Evolutionary conservation across 2,329 filamentous ascomycete genomes (phyloP), one percentile per base, ranked within the genome.

Genomic region (Stemphylium vesicarium): DNA sequence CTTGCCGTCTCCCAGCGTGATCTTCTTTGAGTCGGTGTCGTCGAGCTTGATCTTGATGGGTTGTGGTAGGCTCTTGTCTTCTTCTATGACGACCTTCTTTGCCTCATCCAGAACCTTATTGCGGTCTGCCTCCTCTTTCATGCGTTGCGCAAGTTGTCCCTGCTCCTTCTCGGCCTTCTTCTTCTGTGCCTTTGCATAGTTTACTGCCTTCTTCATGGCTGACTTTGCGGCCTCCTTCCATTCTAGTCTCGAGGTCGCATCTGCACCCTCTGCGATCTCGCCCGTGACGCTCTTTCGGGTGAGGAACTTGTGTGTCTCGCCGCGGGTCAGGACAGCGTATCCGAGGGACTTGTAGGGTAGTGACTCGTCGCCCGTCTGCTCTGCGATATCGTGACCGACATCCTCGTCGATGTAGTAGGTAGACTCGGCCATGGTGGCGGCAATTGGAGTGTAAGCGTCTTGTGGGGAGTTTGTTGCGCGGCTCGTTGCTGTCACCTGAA

Each of bases 181-280:
- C 84, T 91, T 90, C 77, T 91, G 86, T 61, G 84, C 82, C 64
- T 92, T 90, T 62, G 86, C 86, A 61, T 87, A 86, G 75, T 87
- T 88, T 79, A 86, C 85, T 4, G 89, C 90, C 79, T 96, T 96
- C 82, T 96, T 96, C 72, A 92, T 76, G 18, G 91, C 91, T 56
- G 89, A 90, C 81, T 95, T 96, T 57, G 90, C 88, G 16, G 87
- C 89, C 50, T 89, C 87, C 79, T 93, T 94, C 89, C 89, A 96
- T 66, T 86, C 84, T 61, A 88, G 77, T 62, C 85, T 84, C 49
- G 82, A 83, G 49, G 82, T 81, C 60, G 84, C 82, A 67, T 91
- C 90, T 59, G 86, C 64, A 50, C 73, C 72, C 52, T 76, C 74
- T 12, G 72, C 65, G 2, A 75, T 41, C 33, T 74, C 71, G 39